Conservation (phyloP, 2,329 filamentous ascomycete species). For the Colletotrichum sp. region DNA sequence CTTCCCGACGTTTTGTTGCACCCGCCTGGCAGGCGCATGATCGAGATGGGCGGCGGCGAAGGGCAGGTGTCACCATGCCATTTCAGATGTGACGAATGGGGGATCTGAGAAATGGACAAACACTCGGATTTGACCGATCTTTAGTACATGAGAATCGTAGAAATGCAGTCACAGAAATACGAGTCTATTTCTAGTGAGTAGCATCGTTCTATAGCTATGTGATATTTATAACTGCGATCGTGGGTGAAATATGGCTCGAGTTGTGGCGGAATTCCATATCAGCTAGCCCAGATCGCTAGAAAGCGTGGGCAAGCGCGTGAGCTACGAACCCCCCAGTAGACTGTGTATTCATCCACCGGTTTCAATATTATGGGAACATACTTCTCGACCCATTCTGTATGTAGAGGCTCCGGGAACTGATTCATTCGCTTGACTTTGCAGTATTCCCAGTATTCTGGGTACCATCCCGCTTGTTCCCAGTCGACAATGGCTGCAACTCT, state of each 20-base stretch:
- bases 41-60: not conserved
- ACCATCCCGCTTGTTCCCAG: not conserved
- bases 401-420: not conserved
- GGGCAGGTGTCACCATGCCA: not conserved
- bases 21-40: not conserved
- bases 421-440: not conserved
- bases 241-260: not conserved
- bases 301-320: not conserved
- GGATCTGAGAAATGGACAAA: too few species aligned
- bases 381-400: not conserved
- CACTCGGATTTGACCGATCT: too few species aligned
- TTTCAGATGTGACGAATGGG: too few species aligned
- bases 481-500: not conserved
- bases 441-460: not conserved
- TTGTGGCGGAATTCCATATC: not conserved
- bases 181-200: not conserved
- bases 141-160: not conserved
- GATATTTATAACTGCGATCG: not conserved
- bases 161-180: not conserved
- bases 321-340: accelerated
- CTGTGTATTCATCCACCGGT: not conserved
- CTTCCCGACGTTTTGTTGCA: not conserved
- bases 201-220: not conserved
- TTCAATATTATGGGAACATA: not conserved
- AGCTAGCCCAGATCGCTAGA: not conserved